phyloP scores from a whole-genome alignment of 1,139 yeast species.

The Kodamaea plutei region DNA sequence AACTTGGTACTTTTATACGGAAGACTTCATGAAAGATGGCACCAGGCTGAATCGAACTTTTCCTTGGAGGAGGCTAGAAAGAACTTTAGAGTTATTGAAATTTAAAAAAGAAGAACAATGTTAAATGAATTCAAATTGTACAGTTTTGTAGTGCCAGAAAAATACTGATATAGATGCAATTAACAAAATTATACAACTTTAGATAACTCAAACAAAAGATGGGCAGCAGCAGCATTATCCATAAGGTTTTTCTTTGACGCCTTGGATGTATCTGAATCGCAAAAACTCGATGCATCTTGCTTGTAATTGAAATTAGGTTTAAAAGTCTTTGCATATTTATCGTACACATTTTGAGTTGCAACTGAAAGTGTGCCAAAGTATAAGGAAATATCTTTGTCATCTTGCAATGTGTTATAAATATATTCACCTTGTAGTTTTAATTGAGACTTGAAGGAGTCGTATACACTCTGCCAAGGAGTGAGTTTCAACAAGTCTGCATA shows the following conservation, averaged over 20 bases:
- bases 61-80: conserved; percentile 15
- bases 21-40: conserved; percentile 19
- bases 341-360: conserved; percentile 10
- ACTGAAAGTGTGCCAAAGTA: conserved; percentile 15
- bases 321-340: conserved; percentile 9
- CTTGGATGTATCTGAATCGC: conserved; percentile 12
- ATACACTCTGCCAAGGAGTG: conserved; percentile 15
- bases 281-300: conserved; percentile 15
- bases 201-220: conserved; percentile 17
- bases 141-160: not conserved
- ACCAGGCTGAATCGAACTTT: conserved; percentile 16
- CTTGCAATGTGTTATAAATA: conserved; percentile 22
- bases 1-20: conserved; percentile 17
- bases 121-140: not conserved
- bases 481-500: conserved; percentile 13
- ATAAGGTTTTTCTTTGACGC: conserved; percentile 16
- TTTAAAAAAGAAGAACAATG: too few relatives aligned
- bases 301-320: conserved; percentile 17
- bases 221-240: conserved; percentile 25
- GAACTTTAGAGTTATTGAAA: conserved; percentile 14
- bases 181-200: conserved; percentile 4
- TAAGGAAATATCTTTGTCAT: conserved; percentile 15
- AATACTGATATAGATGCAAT: not conserved
- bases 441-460: conserved; percentile 15
- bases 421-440: conserved; percentile 21